Evolutionary conservation across 352 stramenopile genomes (phyloP), one percentile per base, ranked within the genome.

Genomic region (Elongisporangium prolatum): DNA sequence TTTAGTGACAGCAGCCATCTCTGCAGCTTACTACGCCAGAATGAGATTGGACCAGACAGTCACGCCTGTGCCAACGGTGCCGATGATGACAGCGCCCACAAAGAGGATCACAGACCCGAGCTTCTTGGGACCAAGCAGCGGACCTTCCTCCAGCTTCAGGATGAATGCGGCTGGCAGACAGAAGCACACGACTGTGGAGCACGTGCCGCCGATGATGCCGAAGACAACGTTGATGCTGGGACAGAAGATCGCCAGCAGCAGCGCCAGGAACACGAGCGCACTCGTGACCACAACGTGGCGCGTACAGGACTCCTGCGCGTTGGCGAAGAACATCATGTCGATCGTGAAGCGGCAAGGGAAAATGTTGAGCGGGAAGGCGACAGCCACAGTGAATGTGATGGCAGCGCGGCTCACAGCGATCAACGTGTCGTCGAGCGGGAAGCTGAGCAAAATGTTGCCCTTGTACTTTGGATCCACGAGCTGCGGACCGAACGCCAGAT

Each of bases 261-360:
- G 72, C 48, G 84, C 83, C 24, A 85, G 21, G 6, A 89, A 54
- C 28, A 94, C 84, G 6, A 94, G 69, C 5, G 65, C 61, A 21
- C 57, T 81, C 7, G 81, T 91, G 11, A 93, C 81, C 2, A 68
- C 64, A 10, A 91, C 72, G 66, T 91, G 84, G 48, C 84, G 81
- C n/a, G 61, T 48, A 34, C 61, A 58, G 57, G 84, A 93, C 52
- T 91, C 84, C 54, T 85, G 74, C 20, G 84, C 77, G 59, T 84
- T 71, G 1, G 84, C 80, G 50, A 94, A 94, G 61, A 91, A 94
- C 84, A 94, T 92, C 82, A 94, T 92, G 63, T 94, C 82, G 60
- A 94, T 83, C 5, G 78, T 92, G 59, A 94, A 94, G 20, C 84
- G 78, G 57, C 84, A 94, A 48, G 84, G 84, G 50, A 94, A 94